These are phyloP conservation scores for Zygoascus biomembranicola DNA, from an alignment of 805 yeast species.

Conservation along the genomic window DNA sequence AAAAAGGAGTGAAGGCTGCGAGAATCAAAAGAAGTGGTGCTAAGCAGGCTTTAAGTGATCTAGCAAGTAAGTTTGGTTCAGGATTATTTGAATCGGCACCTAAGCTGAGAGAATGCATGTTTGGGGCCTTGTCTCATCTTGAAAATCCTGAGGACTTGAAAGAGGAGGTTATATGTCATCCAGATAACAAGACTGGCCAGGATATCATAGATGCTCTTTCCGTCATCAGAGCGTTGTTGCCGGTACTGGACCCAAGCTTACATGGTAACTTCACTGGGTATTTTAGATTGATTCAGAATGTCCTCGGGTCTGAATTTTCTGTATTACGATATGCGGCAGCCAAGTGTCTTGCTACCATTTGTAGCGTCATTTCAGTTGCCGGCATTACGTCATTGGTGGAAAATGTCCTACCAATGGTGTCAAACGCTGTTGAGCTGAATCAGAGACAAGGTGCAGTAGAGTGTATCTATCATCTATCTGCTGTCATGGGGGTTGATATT, in stretches of 20 bases:
- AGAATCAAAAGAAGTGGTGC: conserved; percentile 82
- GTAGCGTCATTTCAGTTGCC: conserved; percentile 56
- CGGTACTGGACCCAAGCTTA: conserved; percentile 45
- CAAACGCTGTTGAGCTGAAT: conserved; percentile 58
- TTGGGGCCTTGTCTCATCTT: conserved; percentile 50
- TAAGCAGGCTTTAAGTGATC: conserved; percentile 51
- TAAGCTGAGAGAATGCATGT: conserved; percentile 53
- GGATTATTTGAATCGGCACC: conserved; percentile 55
- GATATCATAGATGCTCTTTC: conserved; percentile 80
- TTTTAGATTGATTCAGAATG: conserved; percentile 43
- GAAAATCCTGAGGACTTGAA: conserved; percentile 24
- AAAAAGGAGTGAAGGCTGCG: conserved; percentile 62
- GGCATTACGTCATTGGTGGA: conserved; percentile 78
- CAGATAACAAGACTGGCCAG: conserved; percentile 54
- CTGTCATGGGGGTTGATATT: conserved; percentile 78
- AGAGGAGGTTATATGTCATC: conserved; percentile 22
- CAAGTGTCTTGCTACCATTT: conserved; percentile 74
- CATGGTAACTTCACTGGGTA: conserved; percentile 42
- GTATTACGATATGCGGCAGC: conserved; percentile 88
- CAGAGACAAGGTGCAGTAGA: conserved; percentile 94
- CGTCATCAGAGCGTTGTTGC: conserved; percentile 63
- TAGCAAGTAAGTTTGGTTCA: conserved; percentile 46
- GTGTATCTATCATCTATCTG: conserved; percentile 75
- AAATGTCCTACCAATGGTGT: conserved; percentile 67
- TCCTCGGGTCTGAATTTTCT: conserved; percentile 60